Evolutionary conservation across 495 filamentous ascomycete species (phyloP), one percentile per base, ranked within the genome.

Genomic region (Hypoxylon intermedium): DNA sequence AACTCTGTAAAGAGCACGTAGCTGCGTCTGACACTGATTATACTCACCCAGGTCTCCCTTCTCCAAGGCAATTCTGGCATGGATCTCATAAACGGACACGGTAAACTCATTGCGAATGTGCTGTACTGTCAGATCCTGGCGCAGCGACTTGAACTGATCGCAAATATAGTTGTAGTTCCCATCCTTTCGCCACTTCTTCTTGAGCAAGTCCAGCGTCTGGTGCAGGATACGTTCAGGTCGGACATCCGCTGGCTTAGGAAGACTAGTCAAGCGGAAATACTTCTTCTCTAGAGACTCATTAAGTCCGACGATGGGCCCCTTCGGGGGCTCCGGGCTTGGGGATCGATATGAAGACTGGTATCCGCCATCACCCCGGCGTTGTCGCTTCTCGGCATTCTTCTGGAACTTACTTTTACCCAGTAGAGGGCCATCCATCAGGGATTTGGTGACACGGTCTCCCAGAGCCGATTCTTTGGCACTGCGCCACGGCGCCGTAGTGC

Each of bases 41-140:
- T 98, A 99, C 94, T 99, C 94, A 99, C 94, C 93, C 79, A 97
- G 83, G 82, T 99, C 94, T 73, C 89, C 92, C 84, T 95, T 97
- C 81, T 99, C 94, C 72, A 99, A 79, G 58, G 94, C 94, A 77
- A 99, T 98, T 36, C 94, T 87, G 47, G 93, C 95, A 78, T 99
- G 95, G 56, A 93, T 92, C 80, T 99, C 94, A 74, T 99, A 99
- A 42, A 97, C 94, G 56, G 81, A 86, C 48, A 97, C 92, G 4
- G 93, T 97, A 72, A 98, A 97, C 42, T 94, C 89, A 68, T 90
- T 96, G 75, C 90, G 90, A 77, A 99, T 93, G 65, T 89, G 92
- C 74, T 99, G 94, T 48, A 99, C 94, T 34, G 94, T 98, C 72
- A 99, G 83, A 78, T 99, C 94, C 77, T 99, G 94, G 23, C 94